Evolutionary conservation across 2,329 filamentous ascomycete species (phyloP), one percentile per base, ranked within the genome.

Genomic region (Hypoxylon rubiginosum): DNA sequence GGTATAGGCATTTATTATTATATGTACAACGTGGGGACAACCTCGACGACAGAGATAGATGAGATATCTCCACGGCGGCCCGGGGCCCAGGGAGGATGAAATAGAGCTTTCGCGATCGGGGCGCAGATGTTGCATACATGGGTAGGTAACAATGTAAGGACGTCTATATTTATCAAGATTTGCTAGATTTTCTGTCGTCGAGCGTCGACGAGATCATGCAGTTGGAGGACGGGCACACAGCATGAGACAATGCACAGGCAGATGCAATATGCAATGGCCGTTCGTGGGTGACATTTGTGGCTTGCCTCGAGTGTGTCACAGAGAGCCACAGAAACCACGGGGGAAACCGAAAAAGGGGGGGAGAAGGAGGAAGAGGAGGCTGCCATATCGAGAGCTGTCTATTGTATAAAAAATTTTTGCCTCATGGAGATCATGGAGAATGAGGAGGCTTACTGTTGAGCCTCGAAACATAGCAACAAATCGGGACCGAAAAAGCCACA

Each of bases 401-500:
- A 34, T 13, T 10, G 30, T 32, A 5, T 5, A 32, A 10, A 32
- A 32, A 32, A 5, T n/a, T 43, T 43, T 17, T n/a, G 17, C 15
- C 3, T 36, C 34, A 36, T 9, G n/a, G n/a, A 3, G 34, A 4
- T 36, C 34, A 4, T 36, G 10, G 34, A 11, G 4, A 4, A 21
- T 21, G 3, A 17, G 19, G 8, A 30, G 50, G 64, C 64, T 64
- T 64, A 67, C 64, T 64, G 52, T 64, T 17, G 9, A 9, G 39
- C 28, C 28, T 66, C 59, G 59, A 66, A 59, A 48, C 43, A 48
- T 49, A 36, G 30, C 55, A 41, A 59, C 60, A 45, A 15, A 60
- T 60, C 64, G 64, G 64, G 52, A 26, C 60, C 64, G 60, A 66
- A 46, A 28, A 28, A 45, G 36, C 41, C 17, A 24, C 19, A 45